Evolutionary conservation across 2,329 filamentous ascomycete species (phyloP).

Genomic region (Pseudocercospora pini-densiflorae): DNA sequence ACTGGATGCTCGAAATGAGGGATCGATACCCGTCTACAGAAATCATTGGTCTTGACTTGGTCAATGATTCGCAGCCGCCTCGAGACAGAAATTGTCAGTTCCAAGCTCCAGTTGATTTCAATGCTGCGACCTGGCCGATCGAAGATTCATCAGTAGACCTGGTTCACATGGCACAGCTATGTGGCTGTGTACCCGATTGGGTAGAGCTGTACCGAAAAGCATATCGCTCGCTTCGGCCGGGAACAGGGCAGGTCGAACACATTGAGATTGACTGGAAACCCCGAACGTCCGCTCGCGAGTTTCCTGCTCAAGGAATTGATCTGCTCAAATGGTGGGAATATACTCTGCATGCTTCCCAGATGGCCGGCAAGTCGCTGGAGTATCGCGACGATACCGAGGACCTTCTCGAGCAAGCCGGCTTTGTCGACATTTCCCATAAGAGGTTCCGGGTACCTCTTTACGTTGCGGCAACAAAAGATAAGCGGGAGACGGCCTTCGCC

Average conservation of each 20-base stretch:
- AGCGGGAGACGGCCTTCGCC: constrained; percentile 69
- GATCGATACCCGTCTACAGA: constrained; percentile 55
- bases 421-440: constrained; percentile 73
- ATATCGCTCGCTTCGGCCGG: constrained; percentile 72
- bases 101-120: constrained; percentile 64
- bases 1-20: constrained; percentile 88
- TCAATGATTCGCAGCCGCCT: constrained; percentile 21
- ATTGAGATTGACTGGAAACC: constrained; percentile 86
- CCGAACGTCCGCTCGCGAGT: constrained; percentile 63
- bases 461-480: constrained; percentile 64
- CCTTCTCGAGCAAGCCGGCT: constrained; percentile 72
- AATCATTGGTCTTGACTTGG: constrained; percentile 36
- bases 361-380: constrained; percentile 66
- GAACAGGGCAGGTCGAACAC: constrained; percentile 78
- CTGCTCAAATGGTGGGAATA: constrained; percentile 69
- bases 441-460: constrained; percentile 69
- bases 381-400: constrained; percentile 66
- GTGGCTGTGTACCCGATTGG: constrained; percentile 80
- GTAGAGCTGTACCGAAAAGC: constrained; percentile 70
- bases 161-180: constrained; percentile 79
- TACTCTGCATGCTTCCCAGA: constrained; percentile 69
- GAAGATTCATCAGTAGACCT: constrained; percentile 76
- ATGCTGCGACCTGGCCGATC: constrained; percentile 75
- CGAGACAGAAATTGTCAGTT: constrained; percentile 25
- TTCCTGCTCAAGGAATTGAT: constrained; percentile 59